Evolutionary conservation across 768 basidiomycete species (phyloP), one percentile per base, ranked within the genome.

Genomic region (Mycena indigotica): DNA sequence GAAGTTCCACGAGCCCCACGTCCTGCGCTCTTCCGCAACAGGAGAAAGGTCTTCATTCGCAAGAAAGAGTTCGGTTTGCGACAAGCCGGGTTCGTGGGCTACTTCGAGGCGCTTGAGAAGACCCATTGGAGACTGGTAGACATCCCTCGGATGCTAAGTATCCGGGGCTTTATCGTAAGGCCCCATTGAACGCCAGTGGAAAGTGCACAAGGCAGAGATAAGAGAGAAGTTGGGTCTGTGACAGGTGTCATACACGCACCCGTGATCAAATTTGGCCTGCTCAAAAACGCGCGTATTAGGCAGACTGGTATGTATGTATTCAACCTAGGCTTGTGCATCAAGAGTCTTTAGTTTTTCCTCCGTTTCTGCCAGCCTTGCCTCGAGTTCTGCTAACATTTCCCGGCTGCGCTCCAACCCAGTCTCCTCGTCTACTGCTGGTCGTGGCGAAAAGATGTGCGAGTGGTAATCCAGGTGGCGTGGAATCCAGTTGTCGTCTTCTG

Each of bases 21-120:
- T 85, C 58, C 86, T 76, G 58, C 87, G 80, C 55, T 83, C 79
- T 52, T 79, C 74, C 12, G 79, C 75, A 2, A 90, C 88, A n/a
- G 89, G 89, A 21, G 80, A 72, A 29, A 91, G 75, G 69, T 92
- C 89, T 56, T 89, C 82, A 60, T 87, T 89, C 87, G 78, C 77
- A 64, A 89, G 75, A 69, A 88, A 85, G 52, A 84, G 71, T 67
- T 88, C 77, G 45, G 71, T 74, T 57, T 81, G 77, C 26, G 82
- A 80, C 65, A 86, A 66, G 39, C 78, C 80, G 23, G 81, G 77
- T 19, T 82, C 74, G 63, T 81, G 83, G 53, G 76, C 69, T 50
- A 87, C 79, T 69, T 88, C 85, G 8, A 86, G 68, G 57, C 69
- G 72, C 46, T 72, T 56, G 29, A 79, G 62, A 48, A 75, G 51